A percentile compares a stretch with the other conserved stretches of the same genome.
These are phyloP conservation scores for Aspergillus sp. DNA, from an alignment of 2,329 filamentous ascomycete species.

Conservation along the genomic window DNA sequence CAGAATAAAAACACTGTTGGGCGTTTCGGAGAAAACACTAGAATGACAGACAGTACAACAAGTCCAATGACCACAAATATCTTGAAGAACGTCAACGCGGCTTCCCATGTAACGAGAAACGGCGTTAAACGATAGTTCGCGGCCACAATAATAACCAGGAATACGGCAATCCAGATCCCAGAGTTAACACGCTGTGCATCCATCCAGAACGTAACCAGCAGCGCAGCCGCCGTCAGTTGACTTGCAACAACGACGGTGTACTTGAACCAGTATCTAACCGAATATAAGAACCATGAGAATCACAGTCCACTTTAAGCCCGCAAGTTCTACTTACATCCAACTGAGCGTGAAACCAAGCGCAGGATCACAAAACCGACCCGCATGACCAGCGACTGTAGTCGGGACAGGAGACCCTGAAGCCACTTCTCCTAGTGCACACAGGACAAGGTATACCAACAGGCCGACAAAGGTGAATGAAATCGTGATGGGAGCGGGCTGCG, in stretches of 20 bases:
- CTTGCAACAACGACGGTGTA: conserved; percentile 82
- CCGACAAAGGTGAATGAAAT: conserved; percentile 32
- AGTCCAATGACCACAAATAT: conserved; percentile 57
- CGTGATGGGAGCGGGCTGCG: conserved; percentile 27
- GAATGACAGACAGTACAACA: conserved; percentile 55
- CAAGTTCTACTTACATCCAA: conserved; percentile 46
- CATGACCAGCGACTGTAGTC: conserved; percentile 71
- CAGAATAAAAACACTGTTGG: conserved; percentile 52
- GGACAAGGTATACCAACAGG: conserved; percentile 62
- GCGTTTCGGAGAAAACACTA: conserved; percentile 53
- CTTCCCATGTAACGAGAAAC: conserved; percentile 59
- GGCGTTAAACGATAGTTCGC: conserved; percentile 62
- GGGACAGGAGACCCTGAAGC: conserved; percentile 68
- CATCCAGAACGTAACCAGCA: conserved; percentile 73
- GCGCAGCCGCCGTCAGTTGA: conserved; percentile 66
- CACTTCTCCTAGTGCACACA: conserved; percentile 73
- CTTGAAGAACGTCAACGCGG: conserved; percentile 53
- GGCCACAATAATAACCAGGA: conserved; percentile 51
- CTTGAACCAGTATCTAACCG: conserved; percentile 51
- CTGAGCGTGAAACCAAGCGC: conserved; percentile 71
- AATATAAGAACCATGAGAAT: conserved; percentile 7
- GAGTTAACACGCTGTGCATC: conserved; percentile 57
- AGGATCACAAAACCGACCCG: conserved; percentile 67
- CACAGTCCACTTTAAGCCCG: neutral
- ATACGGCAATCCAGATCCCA: conserved; percentile 66